Conservation (phyloP, 345 rosid genomes). For the Litchi chinensis region DNA sequence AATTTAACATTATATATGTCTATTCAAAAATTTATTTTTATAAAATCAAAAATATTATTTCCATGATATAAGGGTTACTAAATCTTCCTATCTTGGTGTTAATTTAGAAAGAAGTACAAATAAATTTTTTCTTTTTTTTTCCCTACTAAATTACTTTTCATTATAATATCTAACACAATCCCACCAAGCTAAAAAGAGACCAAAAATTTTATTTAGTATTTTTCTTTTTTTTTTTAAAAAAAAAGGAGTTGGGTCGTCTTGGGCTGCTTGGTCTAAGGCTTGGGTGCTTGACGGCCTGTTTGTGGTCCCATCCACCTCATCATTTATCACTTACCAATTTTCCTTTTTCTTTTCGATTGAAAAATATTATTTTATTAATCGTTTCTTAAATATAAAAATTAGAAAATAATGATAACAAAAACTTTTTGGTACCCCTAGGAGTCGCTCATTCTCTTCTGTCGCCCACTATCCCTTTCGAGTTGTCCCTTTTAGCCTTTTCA, state of each 20-base stretch:
- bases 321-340: not conserved
- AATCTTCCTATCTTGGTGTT: not conserved
- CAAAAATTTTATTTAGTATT: too few species aligned
- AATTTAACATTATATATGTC: too few species aligned
- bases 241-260: not conserved
- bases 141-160: too few species aligned
- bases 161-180: too few species aligned
- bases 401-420: not conserved
- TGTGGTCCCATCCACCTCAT: constrained; percentile 24
- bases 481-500: constrained; percentile 28
- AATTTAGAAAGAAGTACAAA: too few species aligned
- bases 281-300: constrained; percentile 17
- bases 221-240: not conserved
- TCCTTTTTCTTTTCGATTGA: too few species aligned
- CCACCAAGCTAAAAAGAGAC: too few species aligned
- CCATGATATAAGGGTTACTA: not conserved
- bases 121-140: too few species aligned
- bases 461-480: constrained; percentile 27
- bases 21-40: too few species aligned
- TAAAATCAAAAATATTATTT: too few species aligned
- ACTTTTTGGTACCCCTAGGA: constrained; percentile 4
- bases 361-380: not conserved
- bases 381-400: not conserved
- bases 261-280: not conserved
- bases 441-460: constrained; percentile 28